A percentile compares a stretch with the other conserved stretches of the same genome.
phyloP scores from a whole-genome alignment of 257 asterid species.

The Cynanchum wilfordii region DNA sequence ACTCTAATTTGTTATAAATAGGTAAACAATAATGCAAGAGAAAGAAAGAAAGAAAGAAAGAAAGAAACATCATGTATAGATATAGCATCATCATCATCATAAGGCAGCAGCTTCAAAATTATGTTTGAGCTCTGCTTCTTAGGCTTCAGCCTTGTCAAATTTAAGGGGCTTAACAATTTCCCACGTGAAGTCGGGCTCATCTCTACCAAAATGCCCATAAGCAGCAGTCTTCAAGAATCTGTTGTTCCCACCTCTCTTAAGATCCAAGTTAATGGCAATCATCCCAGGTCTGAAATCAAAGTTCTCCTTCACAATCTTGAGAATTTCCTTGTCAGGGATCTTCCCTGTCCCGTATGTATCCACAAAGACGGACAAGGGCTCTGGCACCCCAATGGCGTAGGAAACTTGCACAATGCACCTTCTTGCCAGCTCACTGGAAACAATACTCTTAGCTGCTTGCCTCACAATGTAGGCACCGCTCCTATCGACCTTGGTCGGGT shows the following conservation, averaged over 20 bases:
- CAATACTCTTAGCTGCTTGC: slow-evolving; percentile 59
- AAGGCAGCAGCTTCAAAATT: background rate
- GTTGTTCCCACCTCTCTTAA: slow-evolving; percentile 49
- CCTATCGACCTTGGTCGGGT: slow-evolving; percentile 63
- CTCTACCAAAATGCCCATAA: slow-evolving; percentile 57
- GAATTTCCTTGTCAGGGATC: slow-evolving; percentile 51
- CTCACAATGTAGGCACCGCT: slow-evolving; percentile 60
- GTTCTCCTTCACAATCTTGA: slow-evolving; percentile 48
- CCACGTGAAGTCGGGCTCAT: slow-evolving; percentile 56
- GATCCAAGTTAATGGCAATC: slow-evolving; percentile 51
- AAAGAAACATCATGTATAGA: too few species aligned
- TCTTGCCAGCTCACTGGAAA: slow-evolving; percentile 49
- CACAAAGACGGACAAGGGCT: slow-evolving; percentile 54
- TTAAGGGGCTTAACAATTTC: slow-evolving; percentile 56
- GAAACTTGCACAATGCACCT: slow-evolving; percentile 61
- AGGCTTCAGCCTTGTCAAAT: slow-evolving; percentile 39
- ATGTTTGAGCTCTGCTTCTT: too few species aligned
- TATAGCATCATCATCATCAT: background rate
- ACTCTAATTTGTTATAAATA: background rate
- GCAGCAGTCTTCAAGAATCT: slow-evolving; percentile 64
- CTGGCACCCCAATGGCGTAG: slow-evolving; percentile 60
- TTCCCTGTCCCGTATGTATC: slow-evolving; percentile 52
- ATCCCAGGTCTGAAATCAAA: slow-evolving; percentile 62
- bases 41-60: background rate
- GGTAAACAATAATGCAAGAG: background rate